phyloP scores from a whole-genome alignment of 2,329 filamentous ascomycete species.

The Diaporthe ilicicola region DNA sequence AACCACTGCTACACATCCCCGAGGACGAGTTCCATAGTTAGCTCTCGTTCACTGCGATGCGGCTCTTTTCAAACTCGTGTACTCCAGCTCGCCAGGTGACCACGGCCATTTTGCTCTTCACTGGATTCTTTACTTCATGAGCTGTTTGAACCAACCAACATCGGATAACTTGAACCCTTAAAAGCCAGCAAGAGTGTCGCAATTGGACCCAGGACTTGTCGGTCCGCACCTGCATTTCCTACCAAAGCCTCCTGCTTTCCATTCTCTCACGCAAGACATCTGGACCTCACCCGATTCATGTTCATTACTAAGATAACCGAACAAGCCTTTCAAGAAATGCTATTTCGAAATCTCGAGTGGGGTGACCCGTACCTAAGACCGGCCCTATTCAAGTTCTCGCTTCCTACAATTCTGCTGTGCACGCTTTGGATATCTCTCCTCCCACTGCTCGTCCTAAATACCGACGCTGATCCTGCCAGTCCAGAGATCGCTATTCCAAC shows the following conservation, averaged over 20 bases:
- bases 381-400: background rate
- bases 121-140: background rate
- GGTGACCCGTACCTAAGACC: background rate
- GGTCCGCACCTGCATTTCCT: background rate
- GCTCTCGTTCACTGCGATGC: no score
- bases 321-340: background rate
- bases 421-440: background rate
- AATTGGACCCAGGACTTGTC: background rate
- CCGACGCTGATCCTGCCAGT: background rate
- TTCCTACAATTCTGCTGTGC: background rate
- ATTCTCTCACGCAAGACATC: background rate
- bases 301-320: background rate
- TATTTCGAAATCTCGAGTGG: background rate
- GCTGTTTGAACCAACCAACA: background rate
- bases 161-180: background rate
- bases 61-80: no score
- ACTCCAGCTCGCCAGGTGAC: background rate
- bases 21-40: no score
- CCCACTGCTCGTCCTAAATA: background rate
- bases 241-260: background rate
- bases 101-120: background rate
- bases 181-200: background rate
- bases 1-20: no score
- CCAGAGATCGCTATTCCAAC: background rate
- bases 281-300: no score